Evolutionary conservation across 2,329 filamentous ascomycete species (phyloP).

Genomic region (Phyllosticta citribraziliensis): DNA sequence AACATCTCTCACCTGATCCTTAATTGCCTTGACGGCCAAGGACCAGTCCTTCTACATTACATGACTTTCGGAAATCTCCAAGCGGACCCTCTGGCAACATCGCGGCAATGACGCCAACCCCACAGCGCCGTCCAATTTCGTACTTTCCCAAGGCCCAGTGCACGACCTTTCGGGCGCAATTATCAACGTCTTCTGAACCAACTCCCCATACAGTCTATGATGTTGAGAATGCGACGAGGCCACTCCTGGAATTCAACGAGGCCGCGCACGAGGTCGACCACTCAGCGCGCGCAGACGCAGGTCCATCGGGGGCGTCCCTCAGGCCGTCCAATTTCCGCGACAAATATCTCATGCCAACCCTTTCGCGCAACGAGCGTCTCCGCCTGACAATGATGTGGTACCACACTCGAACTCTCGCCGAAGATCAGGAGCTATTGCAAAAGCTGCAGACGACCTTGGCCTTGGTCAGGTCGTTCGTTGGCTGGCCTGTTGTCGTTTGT

Average conservation of each 20-base stretch:
- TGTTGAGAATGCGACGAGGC: background rate
- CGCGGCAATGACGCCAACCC: background rate
- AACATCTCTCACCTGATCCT: no score
- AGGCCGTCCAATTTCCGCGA: conserved; percentile 15
- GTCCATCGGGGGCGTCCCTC: conserved; percentile 13
- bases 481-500: conserved; percentile 37
- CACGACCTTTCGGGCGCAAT: background rate
- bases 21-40: background rate
- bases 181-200: background rate
- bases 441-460: conserved; percentile 34
- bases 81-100: background rate
- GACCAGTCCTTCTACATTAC: background rate
- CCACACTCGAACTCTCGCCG: conserved; percentile 31
- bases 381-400: conserved; percentile 36
- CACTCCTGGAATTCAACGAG: conserved; percentile 9
- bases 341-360: conserved; percentile 25
- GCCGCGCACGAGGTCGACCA: conserved; percentile 2
- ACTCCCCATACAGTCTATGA: background rate
- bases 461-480: conserved; percentile 32
- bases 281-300: background rate
- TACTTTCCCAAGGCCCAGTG: conserved; percentile 12
- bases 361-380: conserved; percentile 28
- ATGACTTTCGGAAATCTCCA: background rate
- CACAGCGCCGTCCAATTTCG: background rate
- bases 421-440: conserved; percentile 32